Conservation (phyloP, 768 basidiomycete species). For the Chiua virens region DNA sequence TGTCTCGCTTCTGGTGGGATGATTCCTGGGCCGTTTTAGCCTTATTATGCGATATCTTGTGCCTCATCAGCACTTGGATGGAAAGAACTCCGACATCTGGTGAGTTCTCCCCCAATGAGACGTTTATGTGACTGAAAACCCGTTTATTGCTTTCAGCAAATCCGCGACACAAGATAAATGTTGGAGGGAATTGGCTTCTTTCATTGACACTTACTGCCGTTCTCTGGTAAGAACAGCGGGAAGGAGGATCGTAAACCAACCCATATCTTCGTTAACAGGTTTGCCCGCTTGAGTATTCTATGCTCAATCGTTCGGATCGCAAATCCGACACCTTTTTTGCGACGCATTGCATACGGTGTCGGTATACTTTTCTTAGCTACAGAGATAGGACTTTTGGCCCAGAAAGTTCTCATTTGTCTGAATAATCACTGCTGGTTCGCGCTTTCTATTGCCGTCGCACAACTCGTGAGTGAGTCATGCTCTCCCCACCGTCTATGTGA, state of each 20-base stretch:
- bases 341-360: background rate
- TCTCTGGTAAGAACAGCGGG: conserved; percentile 1
- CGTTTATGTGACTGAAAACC: no score
- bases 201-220: background rate
- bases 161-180: no score
- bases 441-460: background rate
- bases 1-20: conserved; percentile 12
- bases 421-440: background rate
- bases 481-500: background rate
- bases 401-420: conserved; percentile 3
- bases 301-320: conserved; percentile 11
- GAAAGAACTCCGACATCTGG: no score
- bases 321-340: background rate
- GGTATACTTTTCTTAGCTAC: background rate
- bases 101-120: no score
- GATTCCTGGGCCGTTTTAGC: conserved; percentile 7
- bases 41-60: background rate
- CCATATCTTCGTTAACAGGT: background rate
- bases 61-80: background rate
- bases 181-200: no score
- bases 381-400: background rate
- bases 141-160: no score
- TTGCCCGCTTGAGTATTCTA: conserved; percentile 8
- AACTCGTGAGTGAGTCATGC: conserved; percentile 3
- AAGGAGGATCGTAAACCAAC: background rate